phyloP scores from a whole-genome alignment of 1,284 basidiomycete genomes.

The Ganoderma meredithae region DNA sequence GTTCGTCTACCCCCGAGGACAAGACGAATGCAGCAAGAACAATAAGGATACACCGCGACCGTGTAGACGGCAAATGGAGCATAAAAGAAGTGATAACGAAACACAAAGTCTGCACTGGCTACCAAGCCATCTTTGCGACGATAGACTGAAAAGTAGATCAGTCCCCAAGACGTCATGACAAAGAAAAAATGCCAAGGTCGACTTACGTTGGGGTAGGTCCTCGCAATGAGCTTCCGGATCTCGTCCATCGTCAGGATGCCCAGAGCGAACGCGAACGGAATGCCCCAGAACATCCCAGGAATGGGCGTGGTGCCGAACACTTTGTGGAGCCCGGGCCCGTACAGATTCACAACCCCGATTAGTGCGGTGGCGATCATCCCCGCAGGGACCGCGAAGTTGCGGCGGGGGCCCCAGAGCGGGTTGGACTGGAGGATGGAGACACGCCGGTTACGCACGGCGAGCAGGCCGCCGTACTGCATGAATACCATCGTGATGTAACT shows the following conservation, averaged over 20 bases:
- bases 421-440: slow-evolving; percentile 30
- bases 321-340: slow-evolving; percentile 48
- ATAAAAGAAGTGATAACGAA: neutral
- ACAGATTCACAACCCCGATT: slow-evolving; percentile 49
- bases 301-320: slow-evolving; percentile 51
- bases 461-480: slow-evolving; percentile 65
- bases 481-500: slow-evolving; percentile 60
- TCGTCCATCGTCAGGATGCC: slow-evolving; percentile 49
- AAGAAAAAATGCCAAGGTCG: neutral
- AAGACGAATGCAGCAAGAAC: neutral
- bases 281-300: slow-evolving; percentile 52
- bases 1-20: neutral
- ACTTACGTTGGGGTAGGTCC: slow-evolving; percentile 48
- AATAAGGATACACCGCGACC: neutral
- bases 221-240: slow-evolving; percentile 48
- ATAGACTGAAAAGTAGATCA: slow-evolving; percentile 10
- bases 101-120: neutral
- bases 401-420: slow-evolving; percentile 51
- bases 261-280: slow-evolving; percentile 49
- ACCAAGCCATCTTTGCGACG: slow-evolving; percentile 16
- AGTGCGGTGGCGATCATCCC: slow-evolving; percentile 49
- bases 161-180: neutral
- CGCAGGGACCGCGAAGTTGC: slow-evolving; percentile 43
- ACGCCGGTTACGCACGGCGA: slow-evolving; percentile 25
- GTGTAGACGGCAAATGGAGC: neutral